Evolutionary conservation across 768 basidiomycete genomes (phyloP), one percentile per base, ranked within the genome.

Genomic region (Mycena alexandri): DNA sequence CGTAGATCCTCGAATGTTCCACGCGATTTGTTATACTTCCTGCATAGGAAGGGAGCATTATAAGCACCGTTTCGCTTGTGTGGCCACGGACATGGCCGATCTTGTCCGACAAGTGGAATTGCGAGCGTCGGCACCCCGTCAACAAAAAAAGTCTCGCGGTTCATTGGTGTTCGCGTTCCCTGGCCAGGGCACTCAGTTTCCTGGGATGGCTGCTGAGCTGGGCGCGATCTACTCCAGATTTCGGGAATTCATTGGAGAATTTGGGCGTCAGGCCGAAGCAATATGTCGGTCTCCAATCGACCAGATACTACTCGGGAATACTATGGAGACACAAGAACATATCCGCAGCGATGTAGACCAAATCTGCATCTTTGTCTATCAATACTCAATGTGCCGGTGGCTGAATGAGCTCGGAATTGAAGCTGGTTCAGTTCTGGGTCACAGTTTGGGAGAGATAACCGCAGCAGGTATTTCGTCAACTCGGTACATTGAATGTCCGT

Each of bases 381-480:
- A 71, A 57, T 69, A 58, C 38, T 56, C 71, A 16, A 51, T 70
- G n/a, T 52, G 48, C 24, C 54, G 41, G 42, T 71, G 68, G 68
- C 24, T 71, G 29, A 52, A 51, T 33, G 56, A 58, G n/a, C 48
- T 68, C 13, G 67, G 61, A 6, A 58, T 68, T 22, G 47, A 63
- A 47, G 25, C 62, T 8, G n/a, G 14, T 14, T 58, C 63, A 5
- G 71, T 71, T 25, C 50, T 71, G 36, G 68, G 68, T 1, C 71
- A 71, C 43, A 65, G 63, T 55, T 60, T 71, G 46, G 71, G 71
- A 34, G 71, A 71, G 48, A 69, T 71, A 21, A 63, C 71, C 16
- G 71, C 68, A 29, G 62, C 71, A 48, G 68, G 71, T 71, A 58
- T 11, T 11, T 14, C 11, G 38, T 38, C 5, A 24, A 50, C 51